Conservation (phyloP, 2,329 filamentous ascomycete species). For the Curvularia spicifera region DNA sequence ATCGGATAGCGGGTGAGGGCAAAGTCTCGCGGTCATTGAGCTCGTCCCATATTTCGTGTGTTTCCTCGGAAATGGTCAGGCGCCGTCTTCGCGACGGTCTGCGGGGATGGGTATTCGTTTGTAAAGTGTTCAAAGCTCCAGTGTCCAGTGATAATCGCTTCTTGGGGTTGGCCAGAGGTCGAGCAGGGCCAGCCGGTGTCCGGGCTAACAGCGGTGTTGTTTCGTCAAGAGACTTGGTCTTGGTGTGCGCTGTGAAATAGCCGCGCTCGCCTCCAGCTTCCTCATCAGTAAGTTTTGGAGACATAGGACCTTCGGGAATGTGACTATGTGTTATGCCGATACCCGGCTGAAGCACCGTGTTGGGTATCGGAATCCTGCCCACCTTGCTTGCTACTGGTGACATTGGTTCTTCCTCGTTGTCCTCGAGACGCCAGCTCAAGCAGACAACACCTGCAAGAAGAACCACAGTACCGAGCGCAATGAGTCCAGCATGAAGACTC, state of each 20-base stretch:
- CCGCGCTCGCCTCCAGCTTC: conserved; percentile 39
- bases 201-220: conserved; percentile 47
- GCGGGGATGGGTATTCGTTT: conserved; percentile 33
- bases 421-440: conserved; percentile 89
- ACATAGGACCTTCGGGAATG: conserved; percentile 59
- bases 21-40: conserved; percentile 67
- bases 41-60: conserved; percentile 85
- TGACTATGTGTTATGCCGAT: conserved; percentile 79
- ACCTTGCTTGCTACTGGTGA: conserved; percentile 44
- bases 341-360: conserved; percentile 78
- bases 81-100: conserved; percentile 41
- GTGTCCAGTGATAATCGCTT: conserved; percentile 33
- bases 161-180: conserved; percentile 31
- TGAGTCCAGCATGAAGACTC: conserved; percentile 76
- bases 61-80: conserved; percentile 67
- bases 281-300: conserved; percentile 39
- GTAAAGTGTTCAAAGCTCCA: conserved; percentile 28
- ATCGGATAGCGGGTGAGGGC: conserved; percentile 38
- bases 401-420: conserved; percentile 68
- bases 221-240: conserved; percentile 38
- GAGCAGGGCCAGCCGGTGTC: conserved; percentile 42
- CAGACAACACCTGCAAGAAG: conserved; percentile 87
- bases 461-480: conserved; percentile 84
- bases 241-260: conserved; percentile 20
- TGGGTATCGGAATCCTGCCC: conserved; percentile 52